These are phyloP conservation scores for Arthrobotrys sinensis DNA, from an alignment of 2,329 filamentous ascomycete genomes.

Conservation along the genomic window DNA sequence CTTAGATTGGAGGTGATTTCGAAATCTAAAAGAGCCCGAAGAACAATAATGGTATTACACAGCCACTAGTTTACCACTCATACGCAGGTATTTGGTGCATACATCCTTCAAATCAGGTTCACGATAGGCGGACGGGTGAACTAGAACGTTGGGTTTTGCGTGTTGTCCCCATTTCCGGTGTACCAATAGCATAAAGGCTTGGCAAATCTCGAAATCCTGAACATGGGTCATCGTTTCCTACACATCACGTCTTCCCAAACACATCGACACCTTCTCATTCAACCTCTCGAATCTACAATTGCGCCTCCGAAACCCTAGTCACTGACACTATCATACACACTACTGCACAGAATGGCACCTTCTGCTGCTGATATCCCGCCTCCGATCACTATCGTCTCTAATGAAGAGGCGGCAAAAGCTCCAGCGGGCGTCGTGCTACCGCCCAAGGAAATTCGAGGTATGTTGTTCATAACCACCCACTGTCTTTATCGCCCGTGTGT, in stretches of 20 bases:
- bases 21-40: no score
- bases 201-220: constrained; percentile 15
- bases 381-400: constrained; percentile 60
- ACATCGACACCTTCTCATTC: not conserved
- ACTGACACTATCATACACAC: not conserved
- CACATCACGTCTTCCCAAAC: constrained; percentile 31
- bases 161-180: not conserved
- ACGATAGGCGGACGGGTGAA: no score
- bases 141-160: not conserved
- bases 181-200: constrained; percentile 1
- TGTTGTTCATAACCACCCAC: constrained; percentile 57
- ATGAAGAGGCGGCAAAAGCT: constrained; percentile 79
- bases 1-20: no score
- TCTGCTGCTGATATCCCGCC: constrained; percentile 43
- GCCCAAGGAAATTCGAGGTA: constrained; percentile 83
- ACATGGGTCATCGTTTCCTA: constrained; percentile 24
- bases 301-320: not conserved
- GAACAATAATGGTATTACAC: no score
- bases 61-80: no score
- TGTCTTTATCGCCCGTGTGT: constrained; percentile 43
- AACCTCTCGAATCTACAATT: constrained; percentile 3
- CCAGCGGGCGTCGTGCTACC: constrained; percentile 89
- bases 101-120: no score
- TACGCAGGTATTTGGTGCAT: no score
- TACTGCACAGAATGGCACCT: constrained; percentile 37